Evolutionary conservation across 1,284 basidiomycete species (phyloP).

Genomic region (Somion occarium): DNA sequence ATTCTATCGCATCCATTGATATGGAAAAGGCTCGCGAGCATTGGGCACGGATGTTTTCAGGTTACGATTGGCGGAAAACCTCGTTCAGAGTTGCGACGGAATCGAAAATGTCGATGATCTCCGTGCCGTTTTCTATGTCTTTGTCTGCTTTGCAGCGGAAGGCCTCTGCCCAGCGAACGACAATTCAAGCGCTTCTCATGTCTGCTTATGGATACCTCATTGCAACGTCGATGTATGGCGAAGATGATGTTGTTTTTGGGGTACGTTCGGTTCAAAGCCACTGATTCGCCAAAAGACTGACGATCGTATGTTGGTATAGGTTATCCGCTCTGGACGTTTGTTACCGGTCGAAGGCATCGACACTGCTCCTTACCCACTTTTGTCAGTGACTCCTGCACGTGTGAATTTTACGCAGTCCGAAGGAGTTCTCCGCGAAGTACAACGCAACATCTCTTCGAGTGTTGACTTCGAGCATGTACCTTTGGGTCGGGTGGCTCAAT

Average conservation of each 20-base stretch:
- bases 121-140: constrained; percentile 21
- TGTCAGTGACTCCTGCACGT: constrained; percentile 40
- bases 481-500: constrained; percentile 40
- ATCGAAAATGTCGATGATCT: constrained; percentile 16
- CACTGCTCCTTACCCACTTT: constrained; percentile 34
- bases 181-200: constrained; percentile 40
- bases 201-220: constrained; percentile 34
- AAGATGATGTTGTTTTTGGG: constrained; percentile 39
- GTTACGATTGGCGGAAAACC: constrained; percentile 30
- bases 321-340: constrained; percentile 44
- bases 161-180: constrained; percentile 33
- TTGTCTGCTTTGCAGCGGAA: constrained; percentile 29
- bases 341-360: constrained; percentile 36
- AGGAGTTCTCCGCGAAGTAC: constrained; percentile 30
- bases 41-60: constrained; percentile 33
- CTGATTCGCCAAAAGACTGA: too few relatives aligned
- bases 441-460: constrained; percentile 33
- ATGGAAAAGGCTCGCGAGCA: constrained; percentile 28
- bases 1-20: constrained; percentile 28
- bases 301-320: constrained; percentile 22
- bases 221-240: constrained; percentile 21
- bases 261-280: constrained; percentile 25
- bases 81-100: constrained; percentile 16
- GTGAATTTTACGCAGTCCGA: constrained; percentile 28
- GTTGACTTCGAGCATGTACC: constrained; percentile 40